phyloP scores from a whole-genome alignment of 805 yeast genomes.

The Tetrapisispora iriomotensis region DNA sequence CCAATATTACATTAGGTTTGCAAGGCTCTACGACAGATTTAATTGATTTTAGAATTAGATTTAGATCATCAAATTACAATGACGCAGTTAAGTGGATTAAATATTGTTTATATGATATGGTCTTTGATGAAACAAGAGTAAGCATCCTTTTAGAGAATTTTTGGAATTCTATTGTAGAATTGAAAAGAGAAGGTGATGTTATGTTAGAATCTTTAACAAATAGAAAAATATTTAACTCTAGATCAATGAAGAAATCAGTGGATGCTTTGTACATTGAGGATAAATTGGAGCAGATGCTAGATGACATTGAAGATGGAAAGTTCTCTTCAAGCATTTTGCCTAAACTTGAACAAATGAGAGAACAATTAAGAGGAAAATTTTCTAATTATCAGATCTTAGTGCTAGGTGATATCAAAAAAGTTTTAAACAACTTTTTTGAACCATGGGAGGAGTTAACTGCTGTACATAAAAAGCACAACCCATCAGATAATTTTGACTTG shows the following conservation, averaged over 20 bases:
- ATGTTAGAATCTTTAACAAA: slow-evolving; percentile 59
- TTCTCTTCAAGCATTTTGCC: slow-evolving; percentile 31
- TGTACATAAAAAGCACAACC: slow-evolving; percentile 6
- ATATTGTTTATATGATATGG: slow-evolving; percentile 52
- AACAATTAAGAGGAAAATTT: slow-evolving; percentile 37
- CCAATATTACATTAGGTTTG: slow-evolving; percentile 46
- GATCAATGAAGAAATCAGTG: slow-evolving; percentile 55
- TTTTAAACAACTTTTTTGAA: slow-evolving; percentile 27
- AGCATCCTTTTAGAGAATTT: slow-evolving; percentile 41
- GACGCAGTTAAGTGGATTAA: slow-evolving; percentile 71
- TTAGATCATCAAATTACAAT: slow-evolving; percentile 49
- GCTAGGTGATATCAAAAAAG: slow-evolving; percentile 51
- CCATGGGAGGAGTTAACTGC: slow-evolving; percentile 19
- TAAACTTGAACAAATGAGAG: slow-evolving; percentile 38
- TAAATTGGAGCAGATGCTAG: slow-evolving; percentile 39
- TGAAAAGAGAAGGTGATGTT: slow-evolving; percentile 34
- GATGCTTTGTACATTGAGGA: slow-evolving; percentile 58
- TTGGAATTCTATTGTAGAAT: slow-evolving; percentile 31
- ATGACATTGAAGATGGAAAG: slow-evolving; percentile 44
- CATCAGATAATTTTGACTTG: slow-evolving; percentile 1
- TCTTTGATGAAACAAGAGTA: slow-evolving; percentile 65
- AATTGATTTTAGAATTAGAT: slow-evolving; percentile 50
- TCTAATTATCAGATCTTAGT: slow-evolving; percentile 59
- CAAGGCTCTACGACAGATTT: slow-evolving; percentile 58
- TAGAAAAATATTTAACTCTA: slow-evolving; percentile 41